Evolutionary conservation across 1,284 basidiomycete genomes (phyloP).

Genomic region (Porogramme epimiltina): DNA sequence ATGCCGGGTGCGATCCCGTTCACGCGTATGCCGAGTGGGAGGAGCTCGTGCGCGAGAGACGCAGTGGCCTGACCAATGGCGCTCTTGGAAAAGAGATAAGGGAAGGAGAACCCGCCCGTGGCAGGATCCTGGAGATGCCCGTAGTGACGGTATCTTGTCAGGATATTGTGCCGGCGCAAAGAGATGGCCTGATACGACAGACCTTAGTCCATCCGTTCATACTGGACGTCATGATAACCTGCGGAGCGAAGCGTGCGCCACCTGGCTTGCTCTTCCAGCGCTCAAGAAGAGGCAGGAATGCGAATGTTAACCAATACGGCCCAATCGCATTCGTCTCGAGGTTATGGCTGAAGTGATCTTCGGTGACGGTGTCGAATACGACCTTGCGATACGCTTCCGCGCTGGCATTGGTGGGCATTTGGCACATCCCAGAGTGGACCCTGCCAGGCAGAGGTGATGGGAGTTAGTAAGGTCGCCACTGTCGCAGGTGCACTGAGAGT

Average conservation of each 20-base stretch:
- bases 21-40: slow-evolving; percentile 52
- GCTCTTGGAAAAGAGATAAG: slow-evolving; percentile 52
- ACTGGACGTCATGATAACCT: slow-evolving; percentile 54
- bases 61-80: slow-evolving; percentile 51
- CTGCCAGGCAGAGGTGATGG: not conserved
- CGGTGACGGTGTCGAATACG: slow-evolving; percentile 41
- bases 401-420: slow-evolving; percentile 35
- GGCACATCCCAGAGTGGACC: slow-evolving; percentile 28
- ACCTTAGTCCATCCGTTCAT: slow-evolving; percentile 59
- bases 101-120: slow-evolving; percentile 42
- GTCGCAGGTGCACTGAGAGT: not conserved
- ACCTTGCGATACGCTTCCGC: slow-evolving; percentile 40
- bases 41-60: slow-evolving; percentile 48
- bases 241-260: slow-evolving; percentile 41
- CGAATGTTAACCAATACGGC: slow-evolving; percentile 52
- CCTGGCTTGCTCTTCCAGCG: slow-evolving; percentile 39
- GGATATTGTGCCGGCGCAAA: too few species aligned
- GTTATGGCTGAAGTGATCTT: slow-evolving; percentile 40
- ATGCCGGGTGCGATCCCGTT: slow-evolving; percentile 51
- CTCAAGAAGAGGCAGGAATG: slow-evolving; percentile 51
- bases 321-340: slow-evolving; percentile 46
- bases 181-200: not conserved
- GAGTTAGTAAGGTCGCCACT: not conserved
- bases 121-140: slow-evolving; percentile 49
- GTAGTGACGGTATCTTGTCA: too few species aligned